phyloP scores from a whole-genome alignment of 495 filamentous ascomycete species.

The Immersiella caudata region DNA sequence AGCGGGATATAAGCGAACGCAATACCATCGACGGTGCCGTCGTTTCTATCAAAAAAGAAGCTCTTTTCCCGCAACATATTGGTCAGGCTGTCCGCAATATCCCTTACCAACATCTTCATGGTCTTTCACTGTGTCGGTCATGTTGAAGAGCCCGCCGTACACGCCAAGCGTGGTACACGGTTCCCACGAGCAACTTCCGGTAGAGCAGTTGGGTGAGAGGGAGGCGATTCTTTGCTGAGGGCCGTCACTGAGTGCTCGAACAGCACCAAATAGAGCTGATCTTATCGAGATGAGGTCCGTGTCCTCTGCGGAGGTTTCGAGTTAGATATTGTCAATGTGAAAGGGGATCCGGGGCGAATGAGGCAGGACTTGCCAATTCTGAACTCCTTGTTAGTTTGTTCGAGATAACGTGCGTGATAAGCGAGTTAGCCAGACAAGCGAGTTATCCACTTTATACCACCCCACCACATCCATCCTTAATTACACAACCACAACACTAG shows the following conservation, averaged over 20 bases:
- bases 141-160: not conserved
- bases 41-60: not conserved
- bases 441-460: too few species aligned
- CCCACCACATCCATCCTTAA: too few species aligned
- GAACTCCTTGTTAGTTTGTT: too few species aligned
- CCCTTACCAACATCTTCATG: not conserved
- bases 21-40: not conserved
- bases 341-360: too few species aligned
- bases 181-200: not conserved
- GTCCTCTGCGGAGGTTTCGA: not conserved
- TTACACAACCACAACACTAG: too few species aligned
- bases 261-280: not conserved
- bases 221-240: not conserved
- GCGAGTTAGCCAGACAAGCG: too few species aligned
- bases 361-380: too few species aligned
- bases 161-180: not conserved
- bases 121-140: not conserved
- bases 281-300: not conserved
- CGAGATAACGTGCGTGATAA: too few species aligned
- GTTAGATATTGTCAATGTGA: too few species aligned
- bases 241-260: not conserved
- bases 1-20: not conserved
- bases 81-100: not conserved
- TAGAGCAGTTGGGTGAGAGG: not conserved
- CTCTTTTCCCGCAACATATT: not conserved